Base-by-base conservation (phyloP, 2,329 filamentous ascomycete genomes). In the Fusarium sp. region DNA sequence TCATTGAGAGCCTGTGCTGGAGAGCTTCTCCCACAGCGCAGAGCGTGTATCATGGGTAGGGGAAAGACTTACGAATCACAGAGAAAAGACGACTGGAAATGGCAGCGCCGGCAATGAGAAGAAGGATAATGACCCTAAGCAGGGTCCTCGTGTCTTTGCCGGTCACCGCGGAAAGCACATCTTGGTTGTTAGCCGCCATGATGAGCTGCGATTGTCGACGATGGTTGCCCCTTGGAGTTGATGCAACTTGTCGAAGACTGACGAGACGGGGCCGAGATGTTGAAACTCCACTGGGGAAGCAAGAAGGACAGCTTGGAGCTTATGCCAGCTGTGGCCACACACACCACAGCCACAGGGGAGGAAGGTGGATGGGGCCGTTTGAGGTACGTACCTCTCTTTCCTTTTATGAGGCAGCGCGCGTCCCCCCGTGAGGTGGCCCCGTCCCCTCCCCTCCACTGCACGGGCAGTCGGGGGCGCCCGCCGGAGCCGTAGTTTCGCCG, bases 11-110 rank as follows among this genome's bases (percentile, higher is more conserved):
- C 22, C 27, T 32, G 52, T 38, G 14, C 57, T 20, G 50, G 59
- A 35, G 11, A 68, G 54, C 10, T 20, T 38, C 38, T 27, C n/a
- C 38, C 38, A 60, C 33, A 66, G 50, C 30, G 43, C 52, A 66
- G 33, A n/a, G 33, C 43, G 52, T 56, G 22, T 64, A 71, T 75
- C 50, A 68, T 68, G 47, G 54, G 38, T 69, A 65, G 57, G 66
- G 64, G 10, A 14, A 32, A 66, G 69, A 90, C 94, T 83, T 91
- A 96, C 97, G 94, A 85, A 99, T 98, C 77, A 99, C 97, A 80
- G 95, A 98, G 89, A 99, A 99, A 78, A 99, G 89, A 85, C 97
- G 94, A 85, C 95, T 98, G 77, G 95, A 91, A 81, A 98, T 90
- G 77, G 96, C 95, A 72, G 97, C 95, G 68, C 91, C 95, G 75